Evolutionary conservation across 208 protist species (phyloP), one percentile per base, ranked within the genome.

Genomic region (Crithidia thermophila): DNA sequence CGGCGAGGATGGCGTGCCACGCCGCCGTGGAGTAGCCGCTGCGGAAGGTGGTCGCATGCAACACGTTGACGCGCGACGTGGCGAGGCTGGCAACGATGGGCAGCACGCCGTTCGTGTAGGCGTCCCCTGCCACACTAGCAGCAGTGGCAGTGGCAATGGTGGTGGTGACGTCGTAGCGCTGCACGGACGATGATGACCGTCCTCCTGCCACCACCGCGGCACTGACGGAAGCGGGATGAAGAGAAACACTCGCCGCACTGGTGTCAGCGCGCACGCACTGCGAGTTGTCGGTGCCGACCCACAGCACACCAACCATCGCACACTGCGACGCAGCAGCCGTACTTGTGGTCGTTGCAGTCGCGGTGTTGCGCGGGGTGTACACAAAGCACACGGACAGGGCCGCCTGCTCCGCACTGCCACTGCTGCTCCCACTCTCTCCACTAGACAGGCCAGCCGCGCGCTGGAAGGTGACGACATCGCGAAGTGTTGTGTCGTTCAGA

Each of bases 401-500:
- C 16, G 50, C n/a, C n/a, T n/a, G n/a, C n/a, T n/a, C n/a, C n/a
- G n/a, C n/a, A n/a, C n/a, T n/a, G n/a, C n/a, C n/a, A n/a, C n/a
- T n/a, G n/a, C n/a, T n/a, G n/a, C n/a, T n/a, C n/a, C n/a, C n/a
- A n/a, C n/a, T n/a, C n/a, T n/a, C n/a, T n/a, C n/a, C n/a, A n/a
- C n/a, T n/a, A n/a, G n/a, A n/a, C n/a, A n/a, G n/a, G n/a, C n/a
- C n/a, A n/a, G n/a, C n/a, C n/a, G n/a, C n/a, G n/a, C n/a, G n/a
- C n/a, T n/a, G n/a, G n/a, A n/a, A n/a, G n/a, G n/a, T n/a, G n/a
- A n/a, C 56, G 8, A 50, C 52, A 6, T 39, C 27, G 8, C 28
- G 28, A 5, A 65, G 23, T 2, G 57, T 64, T 4, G 56, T 65
- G 28, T 72, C 66, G 56, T 72, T 72, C 16, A 72, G 31, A 3